A percentile compares a stretch with the other conserved stretches of the same genome.
Evolutionary conservation across 2,329 filamentous ascomycete genomes (phyloP).

Genomic region (Xylariaceae sp.): DNA sequence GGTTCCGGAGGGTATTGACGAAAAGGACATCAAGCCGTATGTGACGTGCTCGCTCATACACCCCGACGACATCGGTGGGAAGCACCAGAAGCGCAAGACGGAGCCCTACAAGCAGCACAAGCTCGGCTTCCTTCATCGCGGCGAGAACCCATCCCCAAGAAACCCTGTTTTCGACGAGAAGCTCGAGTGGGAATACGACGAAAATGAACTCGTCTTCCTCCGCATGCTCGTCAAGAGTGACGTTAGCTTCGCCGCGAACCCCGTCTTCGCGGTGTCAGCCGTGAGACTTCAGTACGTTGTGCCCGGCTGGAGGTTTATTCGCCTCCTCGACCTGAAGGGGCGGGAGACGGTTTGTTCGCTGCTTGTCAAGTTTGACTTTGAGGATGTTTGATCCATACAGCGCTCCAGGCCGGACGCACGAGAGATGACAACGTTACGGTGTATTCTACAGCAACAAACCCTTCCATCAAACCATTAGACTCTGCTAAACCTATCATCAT

Average conservation of each 20-base stretch:
- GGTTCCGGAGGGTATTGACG: constrained; percentile 40
- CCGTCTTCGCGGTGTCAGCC: constrained; percentile 52
- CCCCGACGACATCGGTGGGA: constrained; percentile 40
- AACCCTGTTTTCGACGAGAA: constrained; percentile 61
- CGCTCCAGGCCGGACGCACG: too few relatives aligned
- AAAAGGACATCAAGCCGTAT: constrained; percentile 53
- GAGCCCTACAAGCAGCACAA: constrained; percentile 51
- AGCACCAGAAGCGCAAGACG: constrained; percentile 55
- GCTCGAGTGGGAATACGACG: constrained; percentile 61
- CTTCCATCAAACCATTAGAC: too few relatives aligned
- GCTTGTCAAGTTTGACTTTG: constrained; percentile 44
- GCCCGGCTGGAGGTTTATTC: constrained; percentile 55
- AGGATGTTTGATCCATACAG: background rate
- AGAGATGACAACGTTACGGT: too few relatives aligned
- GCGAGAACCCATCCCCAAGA: constrained; percentile 48
- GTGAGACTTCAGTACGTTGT: constrained; percentile 47
- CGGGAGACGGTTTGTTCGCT: constrained; percentile 55
- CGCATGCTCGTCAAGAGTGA: constrained; percentile 61
- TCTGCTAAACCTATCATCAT: too few relatives aligned
- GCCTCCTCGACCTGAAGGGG: constrained; percentile 58
- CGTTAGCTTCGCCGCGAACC: constrained; percentile 54
- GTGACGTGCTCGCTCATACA: constrained; percentile 58
- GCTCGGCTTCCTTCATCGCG: constrained; percentile 47
- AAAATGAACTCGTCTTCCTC: constrained; percentile 58
- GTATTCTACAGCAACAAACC: too few relatives aligned